Percentiles rank a stretch among this genome's conserved stretches.
Evolutionary conservation across 2,329 filamentous ascomycete species (phyloP).

Genomic region (Herpotrichia juniperi): DNA sequence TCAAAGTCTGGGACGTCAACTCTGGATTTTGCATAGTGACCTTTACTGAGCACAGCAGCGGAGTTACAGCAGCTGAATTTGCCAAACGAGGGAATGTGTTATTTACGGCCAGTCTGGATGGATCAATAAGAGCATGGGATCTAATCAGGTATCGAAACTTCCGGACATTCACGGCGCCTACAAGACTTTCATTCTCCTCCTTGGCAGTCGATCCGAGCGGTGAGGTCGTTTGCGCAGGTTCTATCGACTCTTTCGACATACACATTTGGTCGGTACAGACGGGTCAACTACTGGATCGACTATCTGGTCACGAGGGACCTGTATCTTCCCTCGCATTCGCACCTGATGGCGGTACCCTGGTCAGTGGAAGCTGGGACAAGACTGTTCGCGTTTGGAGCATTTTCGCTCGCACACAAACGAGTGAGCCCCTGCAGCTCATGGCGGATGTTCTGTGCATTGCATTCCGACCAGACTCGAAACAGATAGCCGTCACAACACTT

Average conservation of each 20-base stretch:
- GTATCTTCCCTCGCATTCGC: conserved; percentile 89
- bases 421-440: conserved; percentile 89
- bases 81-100: conserved; percentile 93
- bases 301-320: conserved; percentile 92
- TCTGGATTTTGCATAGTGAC: conserved; percentile 98
- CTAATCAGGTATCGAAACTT: conserved; percentile 96
- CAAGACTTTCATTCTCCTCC: conserved; percentile 88
- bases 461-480: conserved; percentile 86
- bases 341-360: conserved; percentile 79
- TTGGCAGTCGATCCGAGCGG: conserved; percentile 96
- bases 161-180: conserved; percentile 93
- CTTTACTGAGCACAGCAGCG: conserved; percentile 94
- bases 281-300: conserved; percentile 87
- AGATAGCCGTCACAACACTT: conserved; percentile 88
- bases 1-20: conserved; percentile 97
- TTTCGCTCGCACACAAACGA: conserved; percentile 91
- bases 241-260: conserved; percentile 93
- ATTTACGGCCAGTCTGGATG: conserved; percentile 93
- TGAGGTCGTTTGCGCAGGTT: conserved; percentile 94
- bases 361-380: conserved; percentile 95
- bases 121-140: conserved; percentile 95
- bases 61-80: conserved; percentile 93
- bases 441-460: conserved; percentile 88
- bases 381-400: conserved; percentile 97
- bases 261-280: conserved; percentile 99